These are phyloP conservation scores for Phaeosphaeriaceae sp. DNA, from an alignment of 2,329 filamentous ascomycete species.

Conservation along the genomic window DNA sequence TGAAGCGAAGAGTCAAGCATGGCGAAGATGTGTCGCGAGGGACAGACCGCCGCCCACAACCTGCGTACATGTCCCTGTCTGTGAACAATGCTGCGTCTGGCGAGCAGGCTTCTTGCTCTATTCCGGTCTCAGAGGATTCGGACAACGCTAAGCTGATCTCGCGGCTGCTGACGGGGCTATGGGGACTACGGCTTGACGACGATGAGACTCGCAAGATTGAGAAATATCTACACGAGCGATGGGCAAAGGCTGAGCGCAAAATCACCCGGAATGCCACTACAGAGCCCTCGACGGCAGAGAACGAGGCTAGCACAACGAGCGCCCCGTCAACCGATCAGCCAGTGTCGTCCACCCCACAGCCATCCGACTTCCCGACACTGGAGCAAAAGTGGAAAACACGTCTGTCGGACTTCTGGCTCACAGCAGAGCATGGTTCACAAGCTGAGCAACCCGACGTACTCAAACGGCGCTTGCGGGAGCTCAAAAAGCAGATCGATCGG, in stretches of 20 bases:
- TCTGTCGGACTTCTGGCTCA: not conserved
- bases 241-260: constrained; percentile 8
- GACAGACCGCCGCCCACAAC: constrained; percentile 11
- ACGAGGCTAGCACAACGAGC: not conserved
- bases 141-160: constrained; percentile 30
- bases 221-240: constrained; percentile 24
- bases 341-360: not conserved
- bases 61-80: constrained; percentile 27
- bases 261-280: constrained; percentile 4
- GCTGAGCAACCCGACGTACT: not conserved
- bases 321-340: not conserved
- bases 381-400: not conserved
- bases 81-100: constrained; percentile 32
- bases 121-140: constrained; percentile 24
- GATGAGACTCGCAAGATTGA: constrained; percentile 30
- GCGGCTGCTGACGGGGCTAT: constrained; percentile 32
- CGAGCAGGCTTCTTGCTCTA: constrained; percentile 31
- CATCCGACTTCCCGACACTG: not conserved
- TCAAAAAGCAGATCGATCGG: constrained; percentile 18
- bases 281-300: not conserved
- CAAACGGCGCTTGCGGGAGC: constrained; percentile 5
- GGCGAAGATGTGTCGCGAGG: constrained; percentile 37
- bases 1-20: constrained; percentile 59
- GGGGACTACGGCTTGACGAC: constrained; percentile 30
- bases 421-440: constrained; percentile 3